Percentiles rank a stretch among this genome's conserved stretches.
Conservation (phyloP, 306 rosid genomes). For the Hippophae gyantsensis region DNA sequence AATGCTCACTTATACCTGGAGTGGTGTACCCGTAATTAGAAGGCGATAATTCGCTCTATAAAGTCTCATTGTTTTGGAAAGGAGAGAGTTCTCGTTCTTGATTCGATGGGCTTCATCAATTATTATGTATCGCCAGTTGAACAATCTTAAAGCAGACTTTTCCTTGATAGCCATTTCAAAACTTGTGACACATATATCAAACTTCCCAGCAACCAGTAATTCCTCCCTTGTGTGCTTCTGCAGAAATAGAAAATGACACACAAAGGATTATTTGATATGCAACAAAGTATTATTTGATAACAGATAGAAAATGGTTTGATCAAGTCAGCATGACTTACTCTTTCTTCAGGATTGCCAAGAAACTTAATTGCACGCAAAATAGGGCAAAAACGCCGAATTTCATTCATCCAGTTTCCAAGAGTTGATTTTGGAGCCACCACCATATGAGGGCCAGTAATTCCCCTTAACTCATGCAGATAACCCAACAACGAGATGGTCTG, state of each 20-base stretch:
- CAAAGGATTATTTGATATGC: neutral
- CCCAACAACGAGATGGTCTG: constrained; percentile 94
- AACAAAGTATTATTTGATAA: neutral
- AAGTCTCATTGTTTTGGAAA: constrained; percentile 92
- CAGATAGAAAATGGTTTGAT: constrained; percentile 4
- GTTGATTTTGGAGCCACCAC: constrained; percentile 99
- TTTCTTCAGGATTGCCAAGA: constrained; percentile 96
- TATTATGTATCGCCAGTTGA: constrained; percentile 94
- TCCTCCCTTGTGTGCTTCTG: constrained; percentile 81
- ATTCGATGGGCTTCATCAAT: constrained; percentile 97
- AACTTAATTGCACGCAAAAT: constrained; percentile 71
- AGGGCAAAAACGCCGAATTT: constrained; percentile 93
- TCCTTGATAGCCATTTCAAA: constrained; percentile 99
- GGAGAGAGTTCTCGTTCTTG: constrained; percentile 93
- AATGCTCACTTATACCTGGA: constrained; percentile 52
- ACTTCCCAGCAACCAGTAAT: constrained; percentile 86
- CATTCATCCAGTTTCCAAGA: constrained; percentile 99
- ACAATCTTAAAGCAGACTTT: constrained; percentile 71
- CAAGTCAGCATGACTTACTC: constrained; percentile 37
- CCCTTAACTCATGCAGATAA: constrained; percentile 88
- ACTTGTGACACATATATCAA: constrained; percentile 94
- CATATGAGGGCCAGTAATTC: constrained; percentile 94
- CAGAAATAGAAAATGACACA: constrained; percentile 13
- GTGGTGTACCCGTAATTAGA: constrained; percentile 92
- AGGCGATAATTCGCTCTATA: constrained; percentile 85